Evolutionary conservation across 179 eudicot species (phyloP), one percentile per base, ranked within the genome.

Genomic region (Carnegiea gigantea): DNA sequence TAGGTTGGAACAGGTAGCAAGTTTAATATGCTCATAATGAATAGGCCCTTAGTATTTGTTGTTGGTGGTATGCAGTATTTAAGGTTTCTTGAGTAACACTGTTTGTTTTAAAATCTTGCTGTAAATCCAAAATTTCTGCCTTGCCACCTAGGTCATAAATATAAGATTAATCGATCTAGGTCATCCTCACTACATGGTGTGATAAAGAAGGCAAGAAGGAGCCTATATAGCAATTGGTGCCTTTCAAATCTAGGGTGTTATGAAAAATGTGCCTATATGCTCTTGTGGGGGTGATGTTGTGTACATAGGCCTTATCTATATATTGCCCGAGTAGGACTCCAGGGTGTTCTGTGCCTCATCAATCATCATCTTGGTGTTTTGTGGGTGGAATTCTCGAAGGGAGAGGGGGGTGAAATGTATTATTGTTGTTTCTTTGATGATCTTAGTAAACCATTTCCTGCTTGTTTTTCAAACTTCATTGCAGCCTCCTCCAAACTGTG

Each of bases 401-500:
- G 71, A 13, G 5, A 65, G 71, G 10, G 6, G 13, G 18, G 6
- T 28, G 36, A 26, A 9, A 11, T 65, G 33, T 26, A 24, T 23
- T 23, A 7, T n/a, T 7, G 28, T n/a, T 24, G 33, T 65, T 10
- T 65, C 13, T 65, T 65, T 26, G 62, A 65, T 70, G 10, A 70
- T 36, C n/a, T 5, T 70, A 30, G 21, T 36, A 5, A 36, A 14
- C 46, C 12, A 17, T 70, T 70, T 10, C 43, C 44, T 30, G 73
- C 73, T 36, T 44, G n/a, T 5, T 70, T 36, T 14, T 70, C n/a
- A 18, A 24, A 51, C 7, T 65, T 73, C 30, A 75, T 4, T 76
- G 87, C 93, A 93, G 97, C 84, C 94, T 95, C 70, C 94, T 95
- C 13, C 80, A 87, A 88, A 91, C 97, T 38, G 94, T 93, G 57